These are phyloP conservation scores for Saussurea involucrata DNA, from an alignment of 129 eudicot species.

Conservation along the genomic window DNA sequence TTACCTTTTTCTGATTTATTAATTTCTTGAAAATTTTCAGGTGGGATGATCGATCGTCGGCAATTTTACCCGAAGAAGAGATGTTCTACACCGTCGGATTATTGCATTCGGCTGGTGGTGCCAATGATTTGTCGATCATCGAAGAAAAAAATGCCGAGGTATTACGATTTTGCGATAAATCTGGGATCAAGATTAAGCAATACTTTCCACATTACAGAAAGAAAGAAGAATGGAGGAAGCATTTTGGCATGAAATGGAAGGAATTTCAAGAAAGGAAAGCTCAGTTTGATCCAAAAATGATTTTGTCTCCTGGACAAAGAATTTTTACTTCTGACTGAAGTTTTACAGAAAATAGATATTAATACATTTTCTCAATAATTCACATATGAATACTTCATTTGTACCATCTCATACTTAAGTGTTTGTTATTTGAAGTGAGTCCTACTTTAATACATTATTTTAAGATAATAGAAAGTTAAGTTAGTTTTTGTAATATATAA, in stretches of 20 bases:
- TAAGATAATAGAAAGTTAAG: background rate
- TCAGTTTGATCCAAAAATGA: conserved; percentile 38
- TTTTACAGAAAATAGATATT: too few species aligned
- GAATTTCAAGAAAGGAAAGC: conserved; percentile 25
- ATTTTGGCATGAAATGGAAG: conserved; percentile 41
- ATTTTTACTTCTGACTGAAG: conserved; percentile 15
- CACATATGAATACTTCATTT: background rate
- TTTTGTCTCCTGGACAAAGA: conserved; percentile 40
- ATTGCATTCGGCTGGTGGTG: conserved; percentile 7
- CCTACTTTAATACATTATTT: background rate
- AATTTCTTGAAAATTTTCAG: conserved; percentile 15
- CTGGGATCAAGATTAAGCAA: conserved; percentile 27
- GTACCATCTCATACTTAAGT: background rate
- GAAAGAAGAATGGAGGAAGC: conserved; percentile 36
- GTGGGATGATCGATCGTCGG: conserved; percentile 41
- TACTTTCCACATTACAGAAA: conserved; percentile 34
- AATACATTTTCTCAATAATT: background rate
- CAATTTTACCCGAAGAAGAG: conserved; percentile 27
- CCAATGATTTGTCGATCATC: background rate
- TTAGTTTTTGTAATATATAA: too few species aligned
- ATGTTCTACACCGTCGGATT: conserved; percentile 29
- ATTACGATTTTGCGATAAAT: conserved; percentile 19
- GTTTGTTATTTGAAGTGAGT: background rate
- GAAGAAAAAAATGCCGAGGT: conserved; percentile 30
- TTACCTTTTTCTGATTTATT: background rate